Percentiles rank a stretch among this genome's conserved stretches.
Conservation (phyloP, 176 grass and related monocot genomes). For the Bolboschoenus planiculmis region DNA sequence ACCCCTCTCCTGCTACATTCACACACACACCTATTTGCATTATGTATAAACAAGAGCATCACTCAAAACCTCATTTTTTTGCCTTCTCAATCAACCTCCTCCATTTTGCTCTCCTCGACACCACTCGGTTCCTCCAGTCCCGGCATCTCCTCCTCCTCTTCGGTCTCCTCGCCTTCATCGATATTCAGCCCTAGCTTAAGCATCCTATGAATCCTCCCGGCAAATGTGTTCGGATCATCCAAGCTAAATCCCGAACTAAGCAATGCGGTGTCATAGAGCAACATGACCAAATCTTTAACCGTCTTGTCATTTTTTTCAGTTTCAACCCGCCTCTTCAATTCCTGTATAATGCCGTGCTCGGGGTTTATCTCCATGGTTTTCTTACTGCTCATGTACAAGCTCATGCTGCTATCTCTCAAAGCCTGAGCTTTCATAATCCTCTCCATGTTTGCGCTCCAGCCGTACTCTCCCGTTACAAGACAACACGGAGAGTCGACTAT, state of each 20-base stretch:
- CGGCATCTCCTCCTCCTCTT: constrained; percentile 30
- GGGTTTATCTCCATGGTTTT: constrained; percentile 54
- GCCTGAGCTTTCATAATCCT: constrained; percentile 49
- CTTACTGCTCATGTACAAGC: constrained; percentile 37
- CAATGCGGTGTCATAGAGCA: constrained; percentile 35
- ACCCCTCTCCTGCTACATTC: too few relatives aligned
- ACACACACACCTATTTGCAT: neutral
- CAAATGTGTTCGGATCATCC: constrained; percentile 40
- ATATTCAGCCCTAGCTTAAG: constrained; percentile 39
- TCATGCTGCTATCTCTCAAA: constrained; percentile 30
- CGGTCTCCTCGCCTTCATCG: constrained; percentile 24
- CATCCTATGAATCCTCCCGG: constrained; percentile 37
- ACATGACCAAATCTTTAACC: constrained; percentile 34
- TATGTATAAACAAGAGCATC: neutral
- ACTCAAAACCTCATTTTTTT: neutral
- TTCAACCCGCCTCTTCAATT: constrained; percentile 32
- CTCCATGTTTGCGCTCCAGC: constrained; percentile 46
- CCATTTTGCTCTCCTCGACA: constrained; percentile 40
- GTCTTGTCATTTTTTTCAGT: constrained; percentile 41
- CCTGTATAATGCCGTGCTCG: constrained; percentile 37
- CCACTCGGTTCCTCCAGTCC: constrained; percentile 20
- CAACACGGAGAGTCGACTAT: constrained; percentile 39
- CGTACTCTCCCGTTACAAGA: constrained; percentile 40
- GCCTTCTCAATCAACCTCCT: constrained; percentile 36
- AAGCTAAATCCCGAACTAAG: constrained; percentile 39